A percentile compares a stretch with the other conserved stretches of the same genome.
phyloP scores from a whole-genome alignment of 2,329 filamentous ascomycete genomes.

The Calonectria fujianensis region DNA sequence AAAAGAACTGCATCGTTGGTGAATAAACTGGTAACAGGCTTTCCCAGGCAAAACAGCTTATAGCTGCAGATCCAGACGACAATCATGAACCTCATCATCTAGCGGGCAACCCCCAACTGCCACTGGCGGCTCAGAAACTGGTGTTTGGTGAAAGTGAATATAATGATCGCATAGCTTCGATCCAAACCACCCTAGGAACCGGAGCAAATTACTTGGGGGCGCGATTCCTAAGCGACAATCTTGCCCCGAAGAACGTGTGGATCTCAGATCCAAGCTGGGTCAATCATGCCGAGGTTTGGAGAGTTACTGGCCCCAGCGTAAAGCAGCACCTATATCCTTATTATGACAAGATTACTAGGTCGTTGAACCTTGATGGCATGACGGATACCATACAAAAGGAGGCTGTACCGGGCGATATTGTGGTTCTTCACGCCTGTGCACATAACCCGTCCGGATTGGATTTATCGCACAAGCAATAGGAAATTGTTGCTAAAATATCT shows the following conservation, averaged over 20 bases:
- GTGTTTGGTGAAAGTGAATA: background rate
- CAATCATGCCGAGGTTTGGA: conserved; percentile 66
- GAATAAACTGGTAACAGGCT: background rate
- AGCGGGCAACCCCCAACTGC: conserved; percentile 41
- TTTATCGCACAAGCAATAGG: conserved; percentile 59
- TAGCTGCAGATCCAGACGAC: conserved; percentile 82
- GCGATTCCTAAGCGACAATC: conserved; percentile 48
- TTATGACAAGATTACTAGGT: conserved; percentile 51
- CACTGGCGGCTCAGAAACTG: conserved; percentile 45
- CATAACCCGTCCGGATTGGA: conserved; percentile 64
- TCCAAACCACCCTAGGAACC: conserved; percentile 61
- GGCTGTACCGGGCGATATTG: conserved; percentile 55
- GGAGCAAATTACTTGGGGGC: conserved; percentile 60
- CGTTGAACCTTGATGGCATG: conserved; percentile 58
- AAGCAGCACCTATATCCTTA: conserved; percentile 56
- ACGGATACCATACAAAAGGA: conserved; percentile 49
- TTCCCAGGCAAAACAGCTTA: conserved; percentile 84
- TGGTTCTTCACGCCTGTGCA: conserved; percentile 62
- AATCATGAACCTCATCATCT: conserved; percentile 94
- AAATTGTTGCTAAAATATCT: conserved; percentile 56
- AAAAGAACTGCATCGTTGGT: background rate
- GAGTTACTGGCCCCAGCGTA: conserved; percentile 48
- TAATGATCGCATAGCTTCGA: conserved; percentile 45
- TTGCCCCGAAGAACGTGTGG: conserved; percentile 55
- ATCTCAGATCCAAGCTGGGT: conserved; percentile 63